These are phyloP conservation scores for Suillus sp. DNA, from an alignment of 768 basidiomycete species.

Conservation along the genomic window DNA sequence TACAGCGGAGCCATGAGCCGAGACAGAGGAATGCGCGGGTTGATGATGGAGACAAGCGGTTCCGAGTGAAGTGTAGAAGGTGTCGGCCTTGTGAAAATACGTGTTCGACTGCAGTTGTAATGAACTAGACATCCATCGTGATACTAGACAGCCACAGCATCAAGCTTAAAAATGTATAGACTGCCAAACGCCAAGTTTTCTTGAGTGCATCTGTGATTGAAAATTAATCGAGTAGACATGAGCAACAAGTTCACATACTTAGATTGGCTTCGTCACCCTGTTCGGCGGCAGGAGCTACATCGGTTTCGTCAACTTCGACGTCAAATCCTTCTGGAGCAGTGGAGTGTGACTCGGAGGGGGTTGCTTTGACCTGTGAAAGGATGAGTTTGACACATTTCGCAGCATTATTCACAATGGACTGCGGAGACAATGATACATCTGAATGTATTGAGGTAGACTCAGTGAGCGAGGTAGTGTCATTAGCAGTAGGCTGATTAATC, in stretches of 20 bases:
- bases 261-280: background rate
- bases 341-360: background rate
- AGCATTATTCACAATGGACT: too few relatives aligned
- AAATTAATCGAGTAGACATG: background rate
- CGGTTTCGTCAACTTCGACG: background rate
- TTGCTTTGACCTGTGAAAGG: background rate
- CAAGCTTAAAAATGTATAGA: background rate
- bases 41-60: too few relatives aligned
- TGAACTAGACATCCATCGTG: background rate
- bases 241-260: background rate
- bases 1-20: too few relatives aligned
- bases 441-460: too few relatives aligned
- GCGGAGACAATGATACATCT: too few relatives aligned
- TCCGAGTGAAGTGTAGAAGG: too few relatives aligned
- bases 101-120: too few relatives aligned
- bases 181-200: background rate
- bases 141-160: background rate
- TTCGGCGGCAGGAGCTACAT: background rate
- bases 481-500: too few relatives aligned
- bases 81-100: too few relatives aligned
- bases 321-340: slow-evolving; percentile 13
- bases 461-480: too few relatives aligned
- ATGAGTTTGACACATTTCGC: background rate
- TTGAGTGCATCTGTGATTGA: background rate
- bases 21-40: too few relatives aligned